Base-by-base conservation (phyloP, 2,329 filamentous ascomycete genomes). In the Diaporthe citrichinensis region DNA sequence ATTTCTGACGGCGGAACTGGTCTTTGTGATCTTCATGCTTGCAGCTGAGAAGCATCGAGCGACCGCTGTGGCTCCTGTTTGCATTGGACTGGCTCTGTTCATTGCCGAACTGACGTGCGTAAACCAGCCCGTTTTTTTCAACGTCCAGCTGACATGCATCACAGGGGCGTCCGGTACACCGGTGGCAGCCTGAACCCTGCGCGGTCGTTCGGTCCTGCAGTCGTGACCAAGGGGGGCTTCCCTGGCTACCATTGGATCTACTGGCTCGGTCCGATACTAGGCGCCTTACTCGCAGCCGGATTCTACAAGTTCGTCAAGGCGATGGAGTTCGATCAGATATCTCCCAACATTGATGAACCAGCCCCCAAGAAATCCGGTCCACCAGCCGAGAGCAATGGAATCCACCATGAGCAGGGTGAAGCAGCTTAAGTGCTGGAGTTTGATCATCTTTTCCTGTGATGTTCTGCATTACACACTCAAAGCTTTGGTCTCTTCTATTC, bases 21-120 rank as follows among this genome's bases (percentile, higher is more conserved):
- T 93, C 10, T 86, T 94, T 72, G 89, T 91, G 3, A 90, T 94
- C 41, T 90, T 92, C 81, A 93, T 94, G 89, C 87, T 94, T 59
- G 93, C 92, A 0, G 90, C 91, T 5, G 92, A 94, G 81, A 95
- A 95, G 84, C 93, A 95, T 82, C 91, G 92, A 59, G 90, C 91
- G 3, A 95, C 93, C 0, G 94, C 89, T 80, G 84, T 95, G 1
- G 93, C 93, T 0, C 93, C 94, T 0, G 84, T 95, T 4, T 93
- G 92, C 17, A 94, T 95, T 78, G 94, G 94, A 1, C 83, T 94
- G 2, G 87, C 93, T 0, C 87, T 95, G 72, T 95, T 95, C 82
- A 88, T 95, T 58, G 85, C 85, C 7, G 84, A 89, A 80, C 81
- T 88, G 69, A 83, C 81, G 81, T 82, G 76, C 71, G 80, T 78